Evolutionary conservation across 1,284 basidiomycete species (phyloP).

Genomic region (Cystobasidium pallidum): DNA sequence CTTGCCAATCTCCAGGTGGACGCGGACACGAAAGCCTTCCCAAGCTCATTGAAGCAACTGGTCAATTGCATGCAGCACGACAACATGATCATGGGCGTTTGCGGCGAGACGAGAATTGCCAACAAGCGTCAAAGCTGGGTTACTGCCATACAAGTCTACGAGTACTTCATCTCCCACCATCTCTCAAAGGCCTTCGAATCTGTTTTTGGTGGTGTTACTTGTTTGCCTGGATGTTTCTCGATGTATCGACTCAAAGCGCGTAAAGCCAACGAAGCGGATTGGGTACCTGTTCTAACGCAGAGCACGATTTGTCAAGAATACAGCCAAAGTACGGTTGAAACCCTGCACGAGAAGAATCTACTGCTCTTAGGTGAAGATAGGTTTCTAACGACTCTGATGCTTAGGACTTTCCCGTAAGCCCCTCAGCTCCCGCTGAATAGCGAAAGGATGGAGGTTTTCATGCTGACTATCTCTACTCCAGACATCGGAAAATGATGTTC

Average conservation of each 20-base stretch:
- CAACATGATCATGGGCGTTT: slow-evolving; percentile 98
- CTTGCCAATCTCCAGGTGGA: slow-evolving; percentile 70
- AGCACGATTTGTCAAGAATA: slow-evolving; percentile 98
- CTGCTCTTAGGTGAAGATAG: slow-evolving; percentile 97
- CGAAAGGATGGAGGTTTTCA: too few species aligned
- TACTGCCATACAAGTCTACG: slow-evolving; percentile 86
- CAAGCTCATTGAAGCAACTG: slow-evolving; percentile 79
- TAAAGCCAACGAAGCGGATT: slow-evolving; percentile 83
- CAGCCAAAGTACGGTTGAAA: slow-evolving; percentile 88
- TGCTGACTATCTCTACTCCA: background rate
- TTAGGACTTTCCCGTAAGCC: slow-evolving; percentile 82
- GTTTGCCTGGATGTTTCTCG: slow-evolving; percentile 97
- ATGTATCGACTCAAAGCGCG: slow-evolving; percentile 98
- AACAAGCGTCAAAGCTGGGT: slow-evolving; percentile 99
- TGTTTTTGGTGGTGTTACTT: slow-evolving; percentile 98
- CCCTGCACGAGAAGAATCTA: slow-evolving; percentile 97
- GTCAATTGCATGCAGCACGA: slow-evolving; percentile 99
- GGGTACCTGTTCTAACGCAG: slow-evolving; percentile 96
- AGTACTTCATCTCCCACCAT: slow-evolving; percentile 98
- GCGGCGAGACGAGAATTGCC: slow-evolving; percentile 96
- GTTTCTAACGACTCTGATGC: slow-evolving; percentile 90
- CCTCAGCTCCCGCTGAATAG: too few species aligned
- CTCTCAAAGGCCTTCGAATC: slow-evolving; percentile 98
- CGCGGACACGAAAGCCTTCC: slow-evolving; percentile 92
- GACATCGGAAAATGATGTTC: slow-evolving; percentile 97